phyloP scores from a whole-genome alignment of 1,284 basidiomycete species.

The Moniliophthora roreri region DNA sequence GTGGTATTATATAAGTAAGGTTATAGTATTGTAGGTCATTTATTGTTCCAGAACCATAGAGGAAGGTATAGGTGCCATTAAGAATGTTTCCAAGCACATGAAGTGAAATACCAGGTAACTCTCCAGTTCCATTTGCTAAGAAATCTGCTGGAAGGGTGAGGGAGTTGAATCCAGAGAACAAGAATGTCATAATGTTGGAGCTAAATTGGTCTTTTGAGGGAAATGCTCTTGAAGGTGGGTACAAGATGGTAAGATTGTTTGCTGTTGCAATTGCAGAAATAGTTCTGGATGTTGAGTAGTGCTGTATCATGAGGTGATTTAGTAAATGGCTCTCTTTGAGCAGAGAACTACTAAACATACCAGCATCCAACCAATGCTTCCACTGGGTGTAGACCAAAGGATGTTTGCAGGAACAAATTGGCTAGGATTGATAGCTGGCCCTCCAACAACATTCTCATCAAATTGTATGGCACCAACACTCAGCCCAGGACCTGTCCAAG shows the following conservation, averaged over 20 bases:
- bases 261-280: constrained; percentile 24
- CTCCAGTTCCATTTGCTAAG: constrained; percentile 18
- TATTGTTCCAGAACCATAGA: constrained; percentile 22
- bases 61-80: constrained; percentile 12
- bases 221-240: constrained; percentile 26
- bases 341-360: constrained; percentile 7
- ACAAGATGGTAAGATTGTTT: constrained; percentile 24
- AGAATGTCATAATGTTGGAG: constrained; percentile 25
- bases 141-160: constrained; percentile 20
- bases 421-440: constrained; percentile 24
- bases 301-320: constrained; percentile 15
- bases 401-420: constrained; percentile 25
- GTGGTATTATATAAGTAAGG: constrained; percentile 22
- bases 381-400: constrained; percentile 22
- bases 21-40: constrained; percentile 26
- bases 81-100: constrained; percentile 23
- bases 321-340: neutral
- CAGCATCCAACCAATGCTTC: constrained; percentile 16
- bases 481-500: constrained; percentile 25
- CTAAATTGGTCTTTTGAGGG: constrained; percentile 15
- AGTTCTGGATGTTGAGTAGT: constrained; percentile 25
- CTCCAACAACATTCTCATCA: constrained; percentile 25
- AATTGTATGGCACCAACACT: constrained; percentile 28
- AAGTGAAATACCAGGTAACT: constrained; percentile 24
- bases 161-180: constrained; percentile 22